Percentiles rank a stretch among this genome's conserved stretches.
Conservation (phyloP, 306 rosid species). For the Spatholobus suberectus region DNA sequence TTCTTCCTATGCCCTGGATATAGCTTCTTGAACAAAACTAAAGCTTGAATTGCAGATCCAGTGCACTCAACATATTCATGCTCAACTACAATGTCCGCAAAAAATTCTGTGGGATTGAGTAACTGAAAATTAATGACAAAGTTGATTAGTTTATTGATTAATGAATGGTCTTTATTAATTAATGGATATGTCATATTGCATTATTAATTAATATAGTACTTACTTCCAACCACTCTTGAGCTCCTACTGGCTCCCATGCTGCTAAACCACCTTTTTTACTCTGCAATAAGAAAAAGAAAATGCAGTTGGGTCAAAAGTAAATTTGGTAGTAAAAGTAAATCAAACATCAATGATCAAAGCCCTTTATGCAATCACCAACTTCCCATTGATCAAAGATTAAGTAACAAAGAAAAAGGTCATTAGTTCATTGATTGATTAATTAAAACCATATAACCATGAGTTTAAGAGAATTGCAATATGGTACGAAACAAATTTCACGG, state of each 20-base stretch:
- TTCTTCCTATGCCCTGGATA: slow-evolving; percentile 51
- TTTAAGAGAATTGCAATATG: neutral
- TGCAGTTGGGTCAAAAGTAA: neutral
- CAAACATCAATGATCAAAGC: neutral
- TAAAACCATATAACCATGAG: neutral
- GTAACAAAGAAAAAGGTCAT: neutral
- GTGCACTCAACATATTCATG: slow-evolving; percentile 64
- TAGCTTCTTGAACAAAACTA: slow-evolving; percentile 50
- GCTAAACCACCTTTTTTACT: slow-evolving; percentile 81
- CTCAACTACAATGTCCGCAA: slow-evolving; percentile 51
- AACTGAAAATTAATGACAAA: slow-evolving; percentile 17
- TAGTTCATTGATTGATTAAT: neutral
- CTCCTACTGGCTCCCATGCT: slow-evolving; percentile 77
- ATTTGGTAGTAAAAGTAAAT: neutral
- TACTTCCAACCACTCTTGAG: slow-evolving; percentile 74
- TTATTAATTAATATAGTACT: slow-evolving; percentile 7
- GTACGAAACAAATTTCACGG: neutral
- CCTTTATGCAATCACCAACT: neutral
- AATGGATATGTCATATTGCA: neutral
- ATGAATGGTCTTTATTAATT: neutral
- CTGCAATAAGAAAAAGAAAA: slow-evolving; percentile 38
- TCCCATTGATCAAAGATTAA: neutral
- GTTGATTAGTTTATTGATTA: neutral
- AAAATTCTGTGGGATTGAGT: slow-evolving; percentile 50
- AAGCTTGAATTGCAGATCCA: slow-evolving; percentile 54